These are phyloP conservation scores for Monilinia vaccinii-corymbosi DNA, from an alignment of 2,329 filamentous ascomycete species.

Conservation along the genomic window DNA sequence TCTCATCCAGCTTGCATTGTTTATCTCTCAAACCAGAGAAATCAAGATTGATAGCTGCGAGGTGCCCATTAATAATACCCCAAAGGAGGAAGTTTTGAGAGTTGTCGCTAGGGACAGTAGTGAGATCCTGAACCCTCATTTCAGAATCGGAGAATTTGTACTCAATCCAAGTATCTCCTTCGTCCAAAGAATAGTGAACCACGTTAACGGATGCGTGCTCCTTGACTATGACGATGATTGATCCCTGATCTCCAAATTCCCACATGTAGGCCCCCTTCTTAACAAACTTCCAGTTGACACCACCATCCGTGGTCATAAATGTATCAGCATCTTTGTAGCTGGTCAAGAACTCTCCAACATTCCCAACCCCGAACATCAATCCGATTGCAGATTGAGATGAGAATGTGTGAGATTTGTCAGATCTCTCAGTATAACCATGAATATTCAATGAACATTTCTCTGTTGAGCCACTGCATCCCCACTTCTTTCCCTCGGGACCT, in stretches of 20 bases:
- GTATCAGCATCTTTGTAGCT: conserved; percentile 58
- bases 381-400: conserved; percentile 83
- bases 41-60: conserved; percentile 76
- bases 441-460: conserved; percentile 79
- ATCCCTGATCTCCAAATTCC: conserved; percentile 94
- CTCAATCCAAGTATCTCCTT: conserved; percentile 70
- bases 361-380: conserved; percentile 83
- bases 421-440: conserved; percentile 89
- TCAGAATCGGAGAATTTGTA: conserved; percentile 65
- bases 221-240: conserved; percentile 79
- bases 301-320: conserved; percentile 87
- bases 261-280: conserved; percentile 86
- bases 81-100: conserved; percentile 90
- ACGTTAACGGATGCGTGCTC: conserved; percentile 58
- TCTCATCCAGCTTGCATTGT: conserved; percentile 60
- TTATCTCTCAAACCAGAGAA: conserved; percentile 72
- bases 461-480: conserved; percentile 54
- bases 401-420: conserved; percentile 74
- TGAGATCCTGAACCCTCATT: conserved; percentile 69
- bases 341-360: conserved; percentile 57
- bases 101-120: conserved; percentile 79
- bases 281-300: conserved; percentile 74
- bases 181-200: conserved; percentile 70
- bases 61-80: conserved; percentile 50
- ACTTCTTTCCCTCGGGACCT: conserved; percentile 63